Percentiles rank a stretch among this genome's conserved stretches.
Conservation (phyloP, 495 filamentous ascomycete genomes). For the Aspergillus bridgeri region DNA sequence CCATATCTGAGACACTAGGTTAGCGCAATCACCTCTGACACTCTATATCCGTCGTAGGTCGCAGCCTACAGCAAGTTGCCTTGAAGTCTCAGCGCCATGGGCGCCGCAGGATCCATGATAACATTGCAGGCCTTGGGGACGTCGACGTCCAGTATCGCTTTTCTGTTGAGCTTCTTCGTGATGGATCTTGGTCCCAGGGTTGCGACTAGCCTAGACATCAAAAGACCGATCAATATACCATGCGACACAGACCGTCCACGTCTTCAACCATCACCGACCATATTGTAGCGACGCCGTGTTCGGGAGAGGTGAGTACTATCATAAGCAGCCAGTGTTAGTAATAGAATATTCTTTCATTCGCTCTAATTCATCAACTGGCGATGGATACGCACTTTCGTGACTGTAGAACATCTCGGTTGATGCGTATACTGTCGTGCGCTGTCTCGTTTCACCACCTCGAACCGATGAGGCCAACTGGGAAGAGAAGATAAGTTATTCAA, state of each 20-base stretch:
- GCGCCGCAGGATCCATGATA: constrained; percentile 78
- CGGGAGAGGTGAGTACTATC: constrained; percentile 78
- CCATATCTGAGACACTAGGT: constrained; percentile 57
- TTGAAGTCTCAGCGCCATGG: constrained; percentile 89
- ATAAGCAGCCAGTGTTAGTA: constrained; percentile 21
- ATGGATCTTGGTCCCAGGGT: constrained; percentile 76
- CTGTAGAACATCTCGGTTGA: constrained; percentile 77
- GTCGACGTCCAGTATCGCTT: constrained; percentile 84
- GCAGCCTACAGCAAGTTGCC: constrained; percentile 70
- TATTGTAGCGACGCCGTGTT: constrained; percentile 90
- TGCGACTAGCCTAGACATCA: constrained; percentile 71
- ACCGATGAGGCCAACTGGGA: too few species aligned
- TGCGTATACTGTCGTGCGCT: neutral
- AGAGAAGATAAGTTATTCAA: too few species aligned
- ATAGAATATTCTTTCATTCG: too few species aligned
- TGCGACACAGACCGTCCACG: neutral
- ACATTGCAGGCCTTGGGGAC: constrained; percentile 82
- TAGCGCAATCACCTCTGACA: neutral
- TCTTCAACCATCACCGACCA: constrained; percentile 54
- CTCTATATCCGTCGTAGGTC: neutral
- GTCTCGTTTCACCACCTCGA: neutral
- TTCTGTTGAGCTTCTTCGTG: constrained; percentile 74
- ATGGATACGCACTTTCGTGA: constrained; percentile 68
- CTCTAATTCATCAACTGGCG: neutral
- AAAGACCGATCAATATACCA: constrained; percentile 5